A percentile compares a stretch with the other conserved stretches of the same genome.
Conservation (phyloP, 1,139 yeast species). For the Magnusiomyces ingens region DNA sequence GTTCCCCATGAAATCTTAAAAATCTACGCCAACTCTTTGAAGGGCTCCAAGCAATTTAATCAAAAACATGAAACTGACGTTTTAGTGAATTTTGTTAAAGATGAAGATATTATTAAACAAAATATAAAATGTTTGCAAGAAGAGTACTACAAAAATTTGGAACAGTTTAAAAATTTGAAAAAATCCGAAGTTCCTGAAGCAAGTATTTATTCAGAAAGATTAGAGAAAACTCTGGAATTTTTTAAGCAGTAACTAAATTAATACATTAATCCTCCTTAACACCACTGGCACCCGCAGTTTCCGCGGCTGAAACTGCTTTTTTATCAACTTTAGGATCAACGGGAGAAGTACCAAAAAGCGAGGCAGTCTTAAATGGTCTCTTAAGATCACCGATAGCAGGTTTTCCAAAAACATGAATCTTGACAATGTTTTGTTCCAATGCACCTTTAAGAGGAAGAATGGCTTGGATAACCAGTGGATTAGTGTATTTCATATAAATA, state of each 20-base stretch:
- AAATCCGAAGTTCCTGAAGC: background rate
- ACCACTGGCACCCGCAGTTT: slow-evolving; percentile 70
- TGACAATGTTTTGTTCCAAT: slow-evolving; percentile 83
- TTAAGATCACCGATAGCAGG: slow-evolving; percentile 87
- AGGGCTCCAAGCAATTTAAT: too few relatives aligned
- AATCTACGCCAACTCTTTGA: slow-evolving; percentile 14
- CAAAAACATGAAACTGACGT: too few relatives aligned
- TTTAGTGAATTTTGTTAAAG: background rate
- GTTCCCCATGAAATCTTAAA: slow-evolving; percentile 35
- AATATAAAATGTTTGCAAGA: background rate
- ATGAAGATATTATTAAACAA: background rate
- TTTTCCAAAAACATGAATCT: slow-evolving; percentile 79
- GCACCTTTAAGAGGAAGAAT: slow-evolving; percentile 87
- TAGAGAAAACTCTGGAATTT: background rate
- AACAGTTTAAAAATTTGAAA: background rate
- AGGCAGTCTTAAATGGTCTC: slow-evolving; percentile 93
- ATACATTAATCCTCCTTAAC: slow-evolving; percentile 68
- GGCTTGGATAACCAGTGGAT: slow-evolving; percentile 94
- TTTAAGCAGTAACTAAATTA: background rate
- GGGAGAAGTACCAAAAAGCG: slow-evolving; percentile 68
- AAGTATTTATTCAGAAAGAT: background rate
- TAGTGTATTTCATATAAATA: slow-evolving; percentile 93
- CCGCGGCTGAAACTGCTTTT: slow-evolving; percentile 77
- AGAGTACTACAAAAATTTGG: background rate
- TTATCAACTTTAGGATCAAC: slow-evolving; percentile 71